Conservation (phyloP, 106 monocot species). For the Dendrobium huoshanense region DNA sequence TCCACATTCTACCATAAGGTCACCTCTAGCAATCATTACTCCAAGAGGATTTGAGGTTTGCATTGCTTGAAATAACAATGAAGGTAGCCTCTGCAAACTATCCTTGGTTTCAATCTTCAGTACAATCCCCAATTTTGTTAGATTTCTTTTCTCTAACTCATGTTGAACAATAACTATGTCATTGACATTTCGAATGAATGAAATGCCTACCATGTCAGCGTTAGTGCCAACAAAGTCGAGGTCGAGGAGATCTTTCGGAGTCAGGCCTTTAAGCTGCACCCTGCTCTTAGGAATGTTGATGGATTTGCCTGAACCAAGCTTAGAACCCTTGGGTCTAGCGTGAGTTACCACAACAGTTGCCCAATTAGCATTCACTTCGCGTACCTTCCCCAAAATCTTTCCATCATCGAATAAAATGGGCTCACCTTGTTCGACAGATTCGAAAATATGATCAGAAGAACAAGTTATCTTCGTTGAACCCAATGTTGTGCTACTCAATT, state of each 20-base stretch:
- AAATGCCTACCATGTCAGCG: constrained; percentile 47
- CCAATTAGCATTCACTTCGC: constrained; percentile 17
- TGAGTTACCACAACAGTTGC: constrained; percentile 28
- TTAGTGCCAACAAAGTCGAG: constrained; percentile 35
- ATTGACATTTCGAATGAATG: constrained; percentile 24
- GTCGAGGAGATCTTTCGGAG: constrained; percentile 35
- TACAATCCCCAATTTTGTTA: constrained; percentile 22
- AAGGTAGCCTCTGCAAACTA: constrained; percentile 35
- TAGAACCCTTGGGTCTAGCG: constrained; percentile 36
- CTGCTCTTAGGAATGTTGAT: constrained; percentile 42
- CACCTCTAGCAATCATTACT: constrained; percentile 48
- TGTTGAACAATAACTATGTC: constrained; percentile 26
- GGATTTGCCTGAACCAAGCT: constrained; percentile 36
- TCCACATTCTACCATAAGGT: constrained; percentile 41
- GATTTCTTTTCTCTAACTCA: constrained; percentile 30
- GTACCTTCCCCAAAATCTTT: constrained; percentile 31
- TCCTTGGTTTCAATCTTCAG: constrained; percentile 40
- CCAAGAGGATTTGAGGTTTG: constrained; percentile 27
- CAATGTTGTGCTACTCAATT: not conserved
- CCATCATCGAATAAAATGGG: constrained; percentile 52
- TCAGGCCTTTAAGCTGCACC: constrained; percentile 32
- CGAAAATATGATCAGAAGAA: constrained; percentile 26
- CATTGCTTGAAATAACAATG: constrained; percentile 37
- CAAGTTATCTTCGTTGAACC: constrained; percentile 25
- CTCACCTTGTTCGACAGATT: constrained; percentile 36